A percentile compares a stretch with the other conserved stretches of the same genome.
Evolutionary conservation across 192 early-diverging fungal species (phyloP).

Genomic region (Coemansia sp.): DNA sequence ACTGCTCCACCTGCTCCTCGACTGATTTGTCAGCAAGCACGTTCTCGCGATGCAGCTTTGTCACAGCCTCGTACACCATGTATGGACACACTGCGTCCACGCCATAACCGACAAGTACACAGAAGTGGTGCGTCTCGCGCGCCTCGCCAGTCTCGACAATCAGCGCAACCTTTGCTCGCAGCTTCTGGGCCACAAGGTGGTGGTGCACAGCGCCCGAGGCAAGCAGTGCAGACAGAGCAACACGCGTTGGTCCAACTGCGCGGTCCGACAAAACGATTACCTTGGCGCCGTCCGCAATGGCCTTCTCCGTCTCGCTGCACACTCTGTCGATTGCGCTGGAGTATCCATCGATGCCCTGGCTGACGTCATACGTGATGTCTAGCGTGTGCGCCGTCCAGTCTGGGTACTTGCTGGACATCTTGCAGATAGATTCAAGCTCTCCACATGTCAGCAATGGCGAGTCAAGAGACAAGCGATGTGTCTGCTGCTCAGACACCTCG

Average conservation of each 20-base stretch:
- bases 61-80: slow-evolving; percentile 84
- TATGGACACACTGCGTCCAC: slow-evolving; percentile 95
- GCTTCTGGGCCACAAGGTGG: slow-evolving; percentile 84
- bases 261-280: slow-evolving; percentile 85
- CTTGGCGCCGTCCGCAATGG: slow-evolving; percentile 76
- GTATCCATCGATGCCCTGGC: slow-evolving; percentile 80
- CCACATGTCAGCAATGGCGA: slow-evolving; percentile 85
- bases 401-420: slow-evolving; percentile 63
- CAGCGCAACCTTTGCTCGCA: slow-evolving; percentile 84
- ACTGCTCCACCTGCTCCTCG: slow-evolving; percentile 78
- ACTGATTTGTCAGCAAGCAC: slow-evolving; percentile 56
- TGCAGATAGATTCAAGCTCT: slow-evolving; percentile 79
- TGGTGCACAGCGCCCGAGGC: slow-evolving; percentile 93
- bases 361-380: slow-evolving; percentile 81
- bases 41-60: slow-evolving; percentile 86
- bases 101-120: slow-evolving; percentile 93
- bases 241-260: slow-evolving; percentile 60
- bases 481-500: slow-evolving; percentile 77
- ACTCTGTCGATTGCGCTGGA: slow-evolving; percentile 78
- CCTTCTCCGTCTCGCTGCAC: slow-evolving; percentile 77
- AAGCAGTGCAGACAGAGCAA: slow-evolving; percentile 83
- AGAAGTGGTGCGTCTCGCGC: slow-evolving; percentile 93
- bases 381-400: slow-evolving; percentile 70
- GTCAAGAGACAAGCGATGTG: slow-evolving; percentile 74
- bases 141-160: slow-evolving; percentile 92